A percentile compares a stretch with the other conserved stretches of the same genome.
phyloP scores from a whole-genome alignment of 257 asterid species.

The Leonotis leonurus region DNA sequence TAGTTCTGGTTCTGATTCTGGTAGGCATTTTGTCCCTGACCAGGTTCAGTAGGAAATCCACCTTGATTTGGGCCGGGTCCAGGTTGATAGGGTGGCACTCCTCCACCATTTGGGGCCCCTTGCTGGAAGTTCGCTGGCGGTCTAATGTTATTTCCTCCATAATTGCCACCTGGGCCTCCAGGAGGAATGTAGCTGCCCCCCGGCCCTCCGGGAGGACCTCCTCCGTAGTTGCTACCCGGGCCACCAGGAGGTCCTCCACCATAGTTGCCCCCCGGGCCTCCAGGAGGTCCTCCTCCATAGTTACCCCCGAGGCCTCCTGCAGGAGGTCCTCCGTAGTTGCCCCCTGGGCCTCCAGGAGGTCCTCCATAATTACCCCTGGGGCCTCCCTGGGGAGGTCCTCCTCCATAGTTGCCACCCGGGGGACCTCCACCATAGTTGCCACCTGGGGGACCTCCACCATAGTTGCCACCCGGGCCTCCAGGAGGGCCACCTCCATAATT shows the following conservation, averaged over 20 bases:
- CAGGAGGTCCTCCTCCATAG: constrained; percentile 17
- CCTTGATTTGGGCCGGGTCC: constrained; percentile 29
- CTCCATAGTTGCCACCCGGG: not conserved
- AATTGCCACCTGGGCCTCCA: no score
- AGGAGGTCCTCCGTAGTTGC: constrained; percentile 20
- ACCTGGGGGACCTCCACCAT: constrained; percentile 16
- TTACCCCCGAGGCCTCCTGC: constrained; percentile 24
- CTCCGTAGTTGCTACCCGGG: not conserved
- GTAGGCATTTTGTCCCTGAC: constrained; percentile 5
- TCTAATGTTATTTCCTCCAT: constrained; percentile 26
- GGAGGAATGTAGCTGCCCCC: not conserved
- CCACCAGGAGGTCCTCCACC: constrained; percentile 15
- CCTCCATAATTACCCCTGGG: not conserved
- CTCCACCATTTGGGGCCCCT: constrained; percentile 22
- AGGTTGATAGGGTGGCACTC: constrained; percentile 18
- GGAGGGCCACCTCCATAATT: constrained; percentile 13
- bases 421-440: constrained; percentile 18
- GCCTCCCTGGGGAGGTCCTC: no score
- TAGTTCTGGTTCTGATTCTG: constrained; percentile 23
- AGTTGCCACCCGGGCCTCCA: constrained; percentile 27
- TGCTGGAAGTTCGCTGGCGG: constrained; percentile 22
- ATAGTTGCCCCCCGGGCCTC: constrained; percentile 25
- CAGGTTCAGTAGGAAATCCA: constrained; percentile 18
- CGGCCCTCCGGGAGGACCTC: not conserved
- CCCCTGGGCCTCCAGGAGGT: constrained; percentile 27